A percentile compares a stretch with the other conserved stretches of the same genome.
Conservation (phyloP, 305 asterid genomes). For the Fraxinus angustifolia region DNA sequence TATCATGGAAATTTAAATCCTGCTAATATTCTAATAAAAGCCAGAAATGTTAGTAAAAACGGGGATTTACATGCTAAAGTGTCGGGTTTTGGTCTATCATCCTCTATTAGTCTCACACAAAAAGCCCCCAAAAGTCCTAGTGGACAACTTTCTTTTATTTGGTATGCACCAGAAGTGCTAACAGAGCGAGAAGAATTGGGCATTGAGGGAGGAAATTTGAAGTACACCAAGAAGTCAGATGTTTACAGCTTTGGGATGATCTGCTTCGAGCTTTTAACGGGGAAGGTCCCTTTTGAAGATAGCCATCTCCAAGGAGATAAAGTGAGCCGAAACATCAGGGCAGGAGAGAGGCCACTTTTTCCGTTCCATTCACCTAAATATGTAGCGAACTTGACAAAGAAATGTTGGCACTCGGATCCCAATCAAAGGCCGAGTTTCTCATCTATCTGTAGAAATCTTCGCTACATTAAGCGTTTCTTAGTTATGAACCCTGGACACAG, state of each 20-base stretch:
- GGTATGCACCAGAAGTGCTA: slow-evolving; percentile 84
- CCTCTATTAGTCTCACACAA: slow-evolving; percentile 31
- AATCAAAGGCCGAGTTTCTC: slow-evolving; percentile 67
- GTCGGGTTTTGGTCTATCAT: slow-evolving; percentile 56
- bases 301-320: slow-evolving; percentile 83
- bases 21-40: background rate
- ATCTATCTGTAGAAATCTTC: slow-evolving; percentile 65
- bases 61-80: slow-evolving; percentile 69
- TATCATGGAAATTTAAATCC: background rate
- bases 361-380: slow-evolving; percentile 73
- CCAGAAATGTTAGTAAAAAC: slow-evolving; percentile 29
- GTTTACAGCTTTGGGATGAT: slow-evolving; percentile 93
- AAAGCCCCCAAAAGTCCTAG: slow-evolving; percentile 34
- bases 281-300: slow-evolving; percentile 89
- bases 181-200: slow-evolving; percentile 48
- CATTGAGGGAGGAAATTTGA: slow-evolving; percentile 20
- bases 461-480: slow-evolving; percentile 67
- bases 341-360: slow-evolving; percentile 90
- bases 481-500: slow-evolving; percentile 66
- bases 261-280: slow-evolving; percentile 74
- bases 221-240: slow-evolving; percentile 62
- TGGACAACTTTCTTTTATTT: slow-evolving; percentile 43
- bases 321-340: slow-evolving; percentile 77
- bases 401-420: slow-evolving; percentile 82
- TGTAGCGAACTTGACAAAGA: slow-evolving; percentile 68